phyloP scores from a whole-genome alignment of 1,139 yeast species.

The Geotrichum klebahnii region DNA sequence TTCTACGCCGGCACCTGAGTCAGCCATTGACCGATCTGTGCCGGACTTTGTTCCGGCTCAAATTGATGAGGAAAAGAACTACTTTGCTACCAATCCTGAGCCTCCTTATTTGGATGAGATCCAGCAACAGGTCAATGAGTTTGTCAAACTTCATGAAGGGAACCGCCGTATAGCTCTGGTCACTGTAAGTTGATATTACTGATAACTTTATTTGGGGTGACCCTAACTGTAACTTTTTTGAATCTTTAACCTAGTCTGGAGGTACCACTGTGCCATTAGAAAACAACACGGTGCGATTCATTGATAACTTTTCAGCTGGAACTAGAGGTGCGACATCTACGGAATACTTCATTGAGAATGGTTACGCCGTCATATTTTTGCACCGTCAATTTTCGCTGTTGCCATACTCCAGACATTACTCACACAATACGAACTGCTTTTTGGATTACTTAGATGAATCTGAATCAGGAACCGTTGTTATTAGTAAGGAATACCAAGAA shows the following conservation, averaged over 20 bases:
- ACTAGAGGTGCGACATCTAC: constrained; percentile 97
- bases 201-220: not conserved
- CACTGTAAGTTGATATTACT: constrained; percentile 40
- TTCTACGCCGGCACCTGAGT: constrained; percentile 61
- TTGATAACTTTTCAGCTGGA: constrained; percentile 96
- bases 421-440: constrained; percentile 80
- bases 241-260: constrained; percentile 50
- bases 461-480: constrained; percentile 38
- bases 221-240: not conserved
- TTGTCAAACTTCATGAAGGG: constrained; percentile 47
- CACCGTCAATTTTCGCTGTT: constrained; percentile 87
- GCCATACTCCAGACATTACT: constrained; percentile 86
- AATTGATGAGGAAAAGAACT: constrained; percentile 65
- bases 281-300: constrained; percentile 91
- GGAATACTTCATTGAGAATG: constrained; percentile 78
- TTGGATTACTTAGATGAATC: constrained; percentile 65
- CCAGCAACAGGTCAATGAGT: constrained; percentile 52
- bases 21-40: constrained; percentile 74
- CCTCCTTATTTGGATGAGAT: constrained; percentile 71
- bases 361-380: constrained; percentile 85
- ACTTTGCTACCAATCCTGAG: constrained; percentile 65
- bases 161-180: constrained; percentile 65
- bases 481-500: constrained; percentile 57
- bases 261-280: constrained; percentile 98
- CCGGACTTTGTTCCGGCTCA: constrained; percentile 80